Evolutionary conservation across 2,329 filamentous ascomycete species (phyloP).

Genomic region (Monosporascus sp.): DNA sequence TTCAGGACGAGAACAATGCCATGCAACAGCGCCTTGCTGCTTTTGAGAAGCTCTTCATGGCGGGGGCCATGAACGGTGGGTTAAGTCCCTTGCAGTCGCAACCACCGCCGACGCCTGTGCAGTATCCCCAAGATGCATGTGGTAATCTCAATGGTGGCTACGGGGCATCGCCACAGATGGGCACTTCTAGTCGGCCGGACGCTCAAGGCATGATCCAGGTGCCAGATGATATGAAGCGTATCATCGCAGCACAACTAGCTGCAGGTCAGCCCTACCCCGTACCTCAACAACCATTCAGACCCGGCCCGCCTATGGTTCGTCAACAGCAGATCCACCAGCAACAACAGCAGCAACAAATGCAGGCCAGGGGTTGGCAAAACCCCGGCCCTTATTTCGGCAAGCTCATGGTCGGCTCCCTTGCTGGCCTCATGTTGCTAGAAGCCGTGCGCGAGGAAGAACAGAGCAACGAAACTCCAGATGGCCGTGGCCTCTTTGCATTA

Average conservation of each 20-base stretch:
- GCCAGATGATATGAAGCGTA: constrained; percentile 62
- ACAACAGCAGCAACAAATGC: constrained; percentile 42
- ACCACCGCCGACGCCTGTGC: constrained; percentile 49
- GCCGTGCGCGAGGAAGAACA: constrained; percentile 65
- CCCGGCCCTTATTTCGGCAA: constrained; percentile 60
- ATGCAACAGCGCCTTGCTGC: constrained; percentile 74
- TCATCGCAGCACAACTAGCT: constrained; percentile 53
- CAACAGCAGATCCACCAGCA: constrained; percentile 55
- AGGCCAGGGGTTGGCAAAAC: constrained; percentile 50
- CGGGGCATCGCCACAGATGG: constrained; percentile 32
- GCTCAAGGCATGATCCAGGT: constrained; percentile 59
- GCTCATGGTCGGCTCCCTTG: constrained; percentile 88
- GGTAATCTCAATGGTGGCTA: constrained; percentile 32
- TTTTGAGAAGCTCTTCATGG: constrained; percentile 75
- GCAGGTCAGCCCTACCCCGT: constrained; percentile 48
- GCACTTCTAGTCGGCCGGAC: constrained; percentile 35
- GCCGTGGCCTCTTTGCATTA: constrained; percentile 62
- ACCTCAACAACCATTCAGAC: constrained; percentile 33
- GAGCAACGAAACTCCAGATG: constrained; percentile 58
- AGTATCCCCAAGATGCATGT: constrained; percentile 40
- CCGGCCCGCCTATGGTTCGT: constrained; percentile 42
- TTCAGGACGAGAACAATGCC: constrained; percentile 74
- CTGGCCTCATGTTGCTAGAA: constrained; percentile 87
- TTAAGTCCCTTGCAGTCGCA: constrained; percentile 46
- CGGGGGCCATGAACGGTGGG: constrained; percentile 63